phyloP scores from a whole-genome alignment of 176 grass and related monocot genomes.

The Stipa capillata region DNA sequence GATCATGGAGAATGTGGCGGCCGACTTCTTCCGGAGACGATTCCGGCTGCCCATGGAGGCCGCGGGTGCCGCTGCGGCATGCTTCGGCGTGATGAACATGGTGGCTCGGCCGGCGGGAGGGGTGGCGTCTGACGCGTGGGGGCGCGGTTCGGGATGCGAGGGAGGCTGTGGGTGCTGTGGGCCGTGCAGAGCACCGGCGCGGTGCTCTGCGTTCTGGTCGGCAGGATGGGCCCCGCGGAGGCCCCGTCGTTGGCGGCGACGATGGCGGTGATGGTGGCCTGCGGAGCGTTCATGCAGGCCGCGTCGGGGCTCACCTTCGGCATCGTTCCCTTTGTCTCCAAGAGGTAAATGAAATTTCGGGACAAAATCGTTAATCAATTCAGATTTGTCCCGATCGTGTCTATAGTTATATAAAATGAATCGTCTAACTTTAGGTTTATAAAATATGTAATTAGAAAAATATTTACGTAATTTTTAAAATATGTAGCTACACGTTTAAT shows the following conservation, averaged over 20 bases:
- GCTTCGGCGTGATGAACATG: conserved; percentile 66
- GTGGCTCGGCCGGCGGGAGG: conserved; percentile 63
- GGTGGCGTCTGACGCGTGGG: conserved; percentile 48
- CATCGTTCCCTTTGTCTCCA: conserved; percentile 66
- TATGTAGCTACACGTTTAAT: too few species aligned
- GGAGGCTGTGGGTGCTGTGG: conserved; percentile 78
- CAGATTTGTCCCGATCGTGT: too few species aligned
- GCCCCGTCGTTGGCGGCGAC: conserved; percentile 31
- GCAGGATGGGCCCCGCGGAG: conserved; percentile 34
- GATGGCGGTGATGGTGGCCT: conserved; percentile 43
- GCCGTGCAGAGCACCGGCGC: conserved; percentile 53
- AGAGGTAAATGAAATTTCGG: conserved; percentile 27
- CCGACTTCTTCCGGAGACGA: conserved; percentile 44
- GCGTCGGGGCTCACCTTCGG: conserved; percentile 77
- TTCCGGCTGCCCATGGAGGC: conserved; percentile 58
- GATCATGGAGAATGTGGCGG: conserved; percentile 66
- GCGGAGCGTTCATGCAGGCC: conserved; percentile 61
- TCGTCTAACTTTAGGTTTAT: too few species aligned
- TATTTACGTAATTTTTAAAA: too few species aligned
- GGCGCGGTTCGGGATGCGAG: conserved; percentile 50
- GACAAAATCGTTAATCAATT: not conserved
- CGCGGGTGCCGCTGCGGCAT: conserved; percentile 51
- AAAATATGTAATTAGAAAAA: too few species aligned
- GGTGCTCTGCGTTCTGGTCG: conserved; percentile 49
- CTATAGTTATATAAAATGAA: too few species aligned